Conservation (phyloP, 1,284 basidiomycete genomes). For the Cutaneotrichosporon cavernicola region DNA sequence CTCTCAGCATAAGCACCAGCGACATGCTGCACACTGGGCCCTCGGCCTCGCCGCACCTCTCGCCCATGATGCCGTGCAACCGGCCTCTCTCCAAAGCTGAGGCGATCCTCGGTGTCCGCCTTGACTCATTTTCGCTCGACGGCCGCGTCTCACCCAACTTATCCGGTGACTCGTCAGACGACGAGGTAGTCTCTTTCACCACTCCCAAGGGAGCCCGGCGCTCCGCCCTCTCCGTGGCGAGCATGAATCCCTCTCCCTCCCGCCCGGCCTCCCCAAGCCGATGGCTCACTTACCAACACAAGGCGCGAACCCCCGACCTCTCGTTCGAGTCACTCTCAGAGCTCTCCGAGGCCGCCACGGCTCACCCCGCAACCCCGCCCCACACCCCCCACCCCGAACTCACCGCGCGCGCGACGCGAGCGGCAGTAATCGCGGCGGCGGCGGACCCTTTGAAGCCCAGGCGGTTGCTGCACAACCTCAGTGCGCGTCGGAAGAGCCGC, state of each 20-base stretch:
- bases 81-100: constrained; percentile 4
- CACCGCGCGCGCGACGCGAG: not conserved
- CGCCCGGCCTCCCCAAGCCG: not conserved
- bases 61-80: constrained; percentile 1
- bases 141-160: not conserved
- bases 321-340: constrained; percentile 5
- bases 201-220: constrained; percentile 10
- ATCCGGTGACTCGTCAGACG: constrained; percentile 4
- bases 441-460: constrained; percentile 2
- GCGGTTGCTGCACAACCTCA: constrained; percentile 6
- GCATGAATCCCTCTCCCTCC: not conserved
- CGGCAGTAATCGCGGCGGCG: not conserved
- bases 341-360: not conserved
- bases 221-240: constrained; percentile 6
- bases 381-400: not conserved
- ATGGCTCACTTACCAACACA: not conserved
- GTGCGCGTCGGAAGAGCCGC: constrained; percentile 1
- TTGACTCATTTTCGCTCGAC: not conserved
- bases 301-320: constrained; percentile 2
- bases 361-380: not conserved
- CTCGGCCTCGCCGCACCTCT: not conserved
- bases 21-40: not conserved
- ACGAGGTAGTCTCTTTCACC: constrained; percentile 13
- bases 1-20: not conserved
- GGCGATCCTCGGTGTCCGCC: constrained; percentile 5